Percentiles rank a stretch among this genome's conserved stretches.
Conservation (phyloP, 1,284 basidiomycete genomes). For the Xerocomus amazonicus region DNA sequence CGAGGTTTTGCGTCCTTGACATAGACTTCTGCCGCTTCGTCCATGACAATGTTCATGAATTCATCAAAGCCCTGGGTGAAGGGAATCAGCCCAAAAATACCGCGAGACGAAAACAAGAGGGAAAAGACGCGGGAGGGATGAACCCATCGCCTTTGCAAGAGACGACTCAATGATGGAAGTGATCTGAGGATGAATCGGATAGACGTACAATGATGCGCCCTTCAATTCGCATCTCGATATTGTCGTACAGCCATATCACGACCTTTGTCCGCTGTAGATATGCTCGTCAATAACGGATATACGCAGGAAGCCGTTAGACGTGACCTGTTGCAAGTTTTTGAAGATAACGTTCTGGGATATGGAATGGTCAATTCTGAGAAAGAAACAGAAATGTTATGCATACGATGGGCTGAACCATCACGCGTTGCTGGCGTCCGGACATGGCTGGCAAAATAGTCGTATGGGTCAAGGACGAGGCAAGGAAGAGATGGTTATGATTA, state of each 20-base stretch:
- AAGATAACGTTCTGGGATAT: slow-evolving; percentile 91
- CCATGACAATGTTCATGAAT: slow-evolving; percentile 99
- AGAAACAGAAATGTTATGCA: slow-evolving; percentile 32
- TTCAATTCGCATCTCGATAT: slow-evolving; percentile 95
- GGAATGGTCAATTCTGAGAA: slow-evolving; percentile 17
- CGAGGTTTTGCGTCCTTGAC: slow-evolving; percentile 84
- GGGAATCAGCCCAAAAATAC: slow-evolving; percentile 9
- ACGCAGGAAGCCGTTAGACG: background rate
- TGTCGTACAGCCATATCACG: slow-evolving; percentile 96
- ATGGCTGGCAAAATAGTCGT: slow-evolving; percentile 47
- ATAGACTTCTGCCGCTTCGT: slow-evolving; percentile 92
- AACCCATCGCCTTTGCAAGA: slow-evolving; percentile 26
- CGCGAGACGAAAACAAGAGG: background rate
- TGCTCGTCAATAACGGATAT: slow-evolving; percentile 15
- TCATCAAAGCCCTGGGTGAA: slow-evolving; percentile 90
- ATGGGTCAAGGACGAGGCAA: slow-evolving; percentile 19
- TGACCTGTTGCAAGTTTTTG: slow-evolving; percentile 90
- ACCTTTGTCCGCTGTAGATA: slow-evolving; percentile 73
- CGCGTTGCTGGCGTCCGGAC: slow-evolving; percentile 88
- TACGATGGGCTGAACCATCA: slow-evolving; percentile 98
- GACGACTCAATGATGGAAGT: slow-evolving; percentile 28
- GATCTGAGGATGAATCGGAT: slow-evolving; percentile 19
- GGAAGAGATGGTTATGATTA: slow-evolving; percentile 16
- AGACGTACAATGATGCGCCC: slow-evolving; percentile 90
- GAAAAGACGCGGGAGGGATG: slow-evolving; percentile 2